Evolutionary conservation across 768 basidiomycete genomes (phyloP).

Genomic region (Hebeloma cylindrosporum): DNA sequence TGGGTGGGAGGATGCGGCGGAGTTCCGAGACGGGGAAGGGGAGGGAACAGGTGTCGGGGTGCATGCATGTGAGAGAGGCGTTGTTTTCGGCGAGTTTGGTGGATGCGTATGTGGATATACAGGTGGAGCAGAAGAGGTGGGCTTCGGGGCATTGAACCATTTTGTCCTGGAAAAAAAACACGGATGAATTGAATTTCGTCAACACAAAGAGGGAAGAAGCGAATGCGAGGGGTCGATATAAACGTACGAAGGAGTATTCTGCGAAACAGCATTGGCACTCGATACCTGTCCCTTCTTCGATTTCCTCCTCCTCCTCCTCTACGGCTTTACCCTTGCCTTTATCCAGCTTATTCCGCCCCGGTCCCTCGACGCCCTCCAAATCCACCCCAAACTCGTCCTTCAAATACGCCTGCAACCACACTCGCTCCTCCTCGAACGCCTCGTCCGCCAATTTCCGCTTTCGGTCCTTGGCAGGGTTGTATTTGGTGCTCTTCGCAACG

Average conservation of each 20-base stretch:
- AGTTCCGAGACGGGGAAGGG: constrained; percentile 72
- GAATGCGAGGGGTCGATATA: not conserved
- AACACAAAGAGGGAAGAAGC: constrained; percentile 1
- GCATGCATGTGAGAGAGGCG: constrained; percentile 75
- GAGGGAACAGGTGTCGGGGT: constrained; percentile 69
- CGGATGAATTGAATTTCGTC: constrained; percentile 3
- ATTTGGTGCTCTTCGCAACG: constrained; percentile 32
- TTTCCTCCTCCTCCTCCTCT: constrained; percentile 38
- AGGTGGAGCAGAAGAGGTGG: constrained; percentile 81
- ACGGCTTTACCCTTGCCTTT: constrained; percentile 30
- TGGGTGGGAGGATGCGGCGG: constrained; percentile 60
- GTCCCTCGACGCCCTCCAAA: constrained; percentile 1
- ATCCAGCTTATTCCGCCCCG: constrained; percentile 20
- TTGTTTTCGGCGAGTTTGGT: constrained; percentile 65
- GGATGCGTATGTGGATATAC: constrained; percentile 68
- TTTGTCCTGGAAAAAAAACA: constrained; percentile 51
- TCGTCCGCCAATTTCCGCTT: constrained; percentile 37
- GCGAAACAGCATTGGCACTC: constrained; percentile 91
- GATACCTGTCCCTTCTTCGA: constrained; percentile 58
- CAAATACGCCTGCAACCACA: constrained; percentile 45
- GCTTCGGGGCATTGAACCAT: constrained; percentile 90
- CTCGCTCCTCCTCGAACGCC: constrained; percentile 46
- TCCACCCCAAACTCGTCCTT: constrained; percentile 13
- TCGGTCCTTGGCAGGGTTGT: constrained; percentile 39
- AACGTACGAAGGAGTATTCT: constrained; percentile 64